Evolutionary conservation across 1,284 basidiomycete genomes (phyloP), one percentile per base, ranked within the genome.

Genomic region (Exobasidium cylindrosporum): DNA sequence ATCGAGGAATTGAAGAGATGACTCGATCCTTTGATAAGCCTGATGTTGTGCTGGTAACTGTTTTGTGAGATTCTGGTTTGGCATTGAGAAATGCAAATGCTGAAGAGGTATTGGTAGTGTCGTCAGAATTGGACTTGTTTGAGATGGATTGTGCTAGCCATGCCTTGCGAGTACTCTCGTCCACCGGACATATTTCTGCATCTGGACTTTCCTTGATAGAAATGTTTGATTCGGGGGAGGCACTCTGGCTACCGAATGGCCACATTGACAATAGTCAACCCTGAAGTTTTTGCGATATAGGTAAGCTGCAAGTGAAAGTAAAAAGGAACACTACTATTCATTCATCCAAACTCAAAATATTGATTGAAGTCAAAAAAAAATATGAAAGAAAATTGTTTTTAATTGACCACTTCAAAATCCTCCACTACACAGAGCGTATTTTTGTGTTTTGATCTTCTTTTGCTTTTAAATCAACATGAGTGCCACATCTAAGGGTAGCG

Each of bases 1-100:
- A 65, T 14, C 88, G 87, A 6, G 94, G 95, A 77, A 97, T 97
- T 14, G 91, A 90, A 4, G 94, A 97, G 29, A 87, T 84, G 76
- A 91, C 89, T 64, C 94, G 87, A 10, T 89, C 85, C 7, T 82
- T 84, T 17, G 64, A 89, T 83, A 58, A 82, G 64, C 46, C 73
- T 54, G n/a, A 24, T 54, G 67, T 60, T 63, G 58, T 44, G 57
- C 35, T 50, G 54, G 64, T 43, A 23, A 69, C 49, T 63, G 58
- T 47, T 62, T n/a, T 40, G 47, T 54, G 53, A 11, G 50, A 24
- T 21, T 28, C 50, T 7, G 50, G 50, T 2, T 29, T 28, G 35
- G 35, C 17, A 17, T 40, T 40, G 10, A 40, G 7, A 31, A 24
- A 4, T 14, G 50, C 24, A 32, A 45, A 32, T 54, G 64, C 57